Percentiles rank a stretch among this genome's conserved stretches.
Conservation (phyloP, 768 basidiomycete species). For the Mycena galopus region DNA sequence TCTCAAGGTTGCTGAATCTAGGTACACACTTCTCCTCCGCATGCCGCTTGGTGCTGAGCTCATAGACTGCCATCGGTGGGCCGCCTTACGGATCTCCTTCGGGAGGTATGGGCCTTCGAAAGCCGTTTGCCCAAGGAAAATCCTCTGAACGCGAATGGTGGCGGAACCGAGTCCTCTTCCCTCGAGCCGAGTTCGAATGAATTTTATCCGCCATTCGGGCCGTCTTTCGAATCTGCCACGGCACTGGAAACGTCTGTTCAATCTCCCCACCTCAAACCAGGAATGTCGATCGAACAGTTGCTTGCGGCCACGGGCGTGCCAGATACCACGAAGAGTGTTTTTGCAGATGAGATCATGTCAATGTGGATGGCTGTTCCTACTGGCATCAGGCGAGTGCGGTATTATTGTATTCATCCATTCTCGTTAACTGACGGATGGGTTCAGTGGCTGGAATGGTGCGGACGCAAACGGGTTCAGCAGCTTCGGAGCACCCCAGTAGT, state of each 20-base stretch:
- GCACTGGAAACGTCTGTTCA: background rate
- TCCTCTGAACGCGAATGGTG: slow-evolving; percentile 32
- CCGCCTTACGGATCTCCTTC: too few species aligned
- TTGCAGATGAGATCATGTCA: slow-evolving; percentile 17
- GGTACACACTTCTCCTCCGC: too few species aligned
- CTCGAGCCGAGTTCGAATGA: background rate
- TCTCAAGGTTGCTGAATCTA: too few species aligned
- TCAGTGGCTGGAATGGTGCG: background rate
- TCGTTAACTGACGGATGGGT: background rate
- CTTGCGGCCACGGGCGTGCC: background rate
- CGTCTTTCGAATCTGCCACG: too few species aligned
- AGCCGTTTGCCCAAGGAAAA: too few species aligned
- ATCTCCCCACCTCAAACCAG: background rate
- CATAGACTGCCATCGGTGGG: too few species aligned
- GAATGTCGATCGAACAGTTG: background rate
- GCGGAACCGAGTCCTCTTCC: background rate
- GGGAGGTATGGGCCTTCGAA: too few species aligned
- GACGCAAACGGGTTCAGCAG: background rate
- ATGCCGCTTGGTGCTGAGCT: too few species aligned
- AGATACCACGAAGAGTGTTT: background rate
- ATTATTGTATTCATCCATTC: background rate
- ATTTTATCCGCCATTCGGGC: too few species aligned
- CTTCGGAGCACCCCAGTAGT: background rate
- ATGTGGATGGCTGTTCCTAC: slow-evolving; percentile 16
- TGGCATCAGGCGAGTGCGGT: background rate